Conservation (phyloP, 1,284 basidiomycete genomes). For the Cutaneotrichosporon cutaneum region DNA sequence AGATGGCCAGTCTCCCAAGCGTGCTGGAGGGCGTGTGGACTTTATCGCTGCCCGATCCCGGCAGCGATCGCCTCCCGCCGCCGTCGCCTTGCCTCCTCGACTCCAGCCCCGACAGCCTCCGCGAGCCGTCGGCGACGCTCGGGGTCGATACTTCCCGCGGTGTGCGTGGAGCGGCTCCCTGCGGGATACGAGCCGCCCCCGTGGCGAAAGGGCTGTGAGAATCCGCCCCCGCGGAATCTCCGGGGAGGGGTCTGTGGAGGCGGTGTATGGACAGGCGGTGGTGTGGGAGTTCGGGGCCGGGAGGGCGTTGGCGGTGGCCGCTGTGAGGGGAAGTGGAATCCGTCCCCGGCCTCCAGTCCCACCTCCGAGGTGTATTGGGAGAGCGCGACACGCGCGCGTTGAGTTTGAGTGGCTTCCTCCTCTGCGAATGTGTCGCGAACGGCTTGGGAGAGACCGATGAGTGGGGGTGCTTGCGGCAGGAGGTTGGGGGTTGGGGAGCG, state of each 20-base stretch:
- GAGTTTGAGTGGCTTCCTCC: constrained; percentile 11
- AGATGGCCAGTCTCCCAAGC: constrained; percentile 8
- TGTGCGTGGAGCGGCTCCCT: constrained; percentile 30
- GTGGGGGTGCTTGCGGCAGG: constrained; percentile 22
- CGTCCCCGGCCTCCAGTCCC: constrained; percentile 5
- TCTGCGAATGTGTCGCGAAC: constrained; percentile 11
- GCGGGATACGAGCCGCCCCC: constrained; percentile 42
- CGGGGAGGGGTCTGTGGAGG: not conserved
- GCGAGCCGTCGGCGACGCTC: constrained; percentile 7
- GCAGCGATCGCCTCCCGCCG: constrained; percentile 20
- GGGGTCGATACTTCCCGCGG: not conserved
- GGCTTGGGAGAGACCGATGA: constrained; percentile 18
- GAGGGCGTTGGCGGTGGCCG: not conserved
- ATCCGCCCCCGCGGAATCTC: not conserved
- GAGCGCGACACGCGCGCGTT: constrained; percentile 7
- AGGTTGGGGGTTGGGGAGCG: constrained; percentile 7
- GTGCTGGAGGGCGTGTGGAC: constrained; percentile 12
- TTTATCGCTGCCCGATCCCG: constrained; percentile 11
- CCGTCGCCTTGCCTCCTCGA: constrained; percentile 7
- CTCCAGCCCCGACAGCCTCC: not conserved
- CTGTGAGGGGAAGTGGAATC: constrained; percentile 13
- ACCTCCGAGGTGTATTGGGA: constrained; percentile 10
- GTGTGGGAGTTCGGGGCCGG: not conserved
- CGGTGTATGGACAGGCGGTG: not conserved
- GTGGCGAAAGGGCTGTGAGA: constrained; percentile 32